These are phyloP conservation scores for Canna indica DNA, from an alignment of 176 grass and related monocot genomes.

Conservation along the genomic window DNA sequence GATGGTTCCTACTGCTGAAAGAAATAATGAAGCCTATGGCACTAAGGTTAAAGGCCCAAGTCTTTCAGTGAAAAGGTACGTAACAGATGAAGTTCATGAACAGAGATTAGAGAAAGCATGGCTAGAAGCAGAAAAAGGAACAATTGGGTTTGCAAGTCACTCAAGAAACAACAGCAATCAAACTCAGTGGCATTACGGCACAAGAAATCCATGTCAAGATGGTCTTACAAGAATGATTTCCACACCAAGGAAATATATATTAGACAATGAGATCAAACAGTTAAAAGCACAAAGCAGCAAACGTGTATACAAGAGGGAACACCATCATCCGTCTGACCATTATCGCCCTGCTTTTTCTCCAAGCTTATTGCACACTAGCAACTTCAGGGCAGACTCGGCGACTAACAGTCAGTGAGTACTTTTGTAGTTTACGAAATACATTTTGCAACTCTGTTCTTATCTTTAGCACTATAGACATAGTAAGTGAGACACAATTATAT, in stretches of 20 bases:
- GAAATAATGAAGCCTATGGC: neutral
- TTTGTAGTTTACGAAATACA: no score
- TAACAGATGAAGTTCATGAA: no score
- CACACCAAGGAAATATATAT: neutral
- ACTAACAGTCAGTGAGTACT: neutral
- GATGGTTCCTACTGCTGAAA: neutral
- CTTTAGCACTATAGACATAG: neutral
- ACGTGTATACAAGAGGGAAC: neutral
- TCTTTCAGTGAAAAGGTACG: no score
- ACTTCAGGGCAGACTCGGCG: neutral
- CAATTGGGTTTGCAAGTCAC: neutral
- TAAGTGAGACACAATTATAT: no score
- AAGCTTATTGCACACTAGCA: constrained; percentile 1
- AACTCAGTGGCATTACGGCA: neutral
- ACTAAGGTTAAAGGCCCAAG: no score
- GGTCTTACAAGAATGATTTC: neutral
- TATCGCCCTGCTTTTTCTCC: neutral
- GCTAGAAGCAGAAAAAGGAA: neutral
- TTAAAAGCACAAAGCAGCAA: neutral
- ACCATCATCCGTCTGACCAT: neutral
- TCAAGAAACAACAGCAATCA: neutral
- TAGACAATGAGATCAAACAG: neutral
- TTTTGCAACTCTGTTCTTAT: no score
- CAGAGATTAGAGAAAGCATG: neutral
- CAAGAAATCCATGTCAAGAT: neutral